Evolutionary conservation across 2,329 filamentous ascomycete genomes (phyloP), one percentile per base, ranked within the genome.

Genomic region (Apiospora hydei): DNA sequence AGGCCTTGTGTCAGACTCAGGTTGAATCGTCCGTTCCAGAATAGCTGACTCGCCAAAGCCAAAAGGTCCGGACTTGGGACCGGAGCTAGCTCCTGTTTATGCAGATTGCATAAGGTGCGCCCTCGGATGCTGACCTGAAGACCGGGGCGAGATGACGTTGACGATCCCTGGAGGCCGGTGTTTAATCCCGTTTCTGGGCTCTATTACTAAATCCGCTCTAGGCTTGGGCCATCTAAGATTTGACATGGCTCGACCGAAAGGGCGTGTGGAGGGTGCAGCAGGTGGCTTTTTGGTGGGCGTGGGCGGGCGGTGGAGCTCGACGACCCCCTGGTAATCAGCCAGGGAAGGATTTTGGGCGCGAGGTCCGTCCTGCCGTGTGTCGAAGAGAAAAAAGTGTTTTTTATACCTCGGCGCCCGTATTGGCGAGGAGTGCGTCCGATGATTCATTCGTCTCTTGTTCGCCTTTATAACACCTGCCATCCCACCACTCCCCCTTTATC

Each of bases 341-440:
- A 61, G 30, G 18, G 30, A 38, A 61, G 53, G 30, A 61, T 38
- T n/a, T 61, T 11, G 53, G 53, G 38, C 53, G 53, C 53, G 53
- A 21, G 16, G 53, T 38, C 53, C 53, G 30, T 61, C 18, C 18
- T 16, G 53, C 57, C 57, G 18, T n/a, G 26, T 30, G 26, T 3
- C 34, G 34, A 38, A 16, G 34, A 57, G 10, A 38, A 61, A 61
- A 64, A 10, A n/a, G 38, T 64, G 26, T 53, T 16, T 30, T n/a
- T 30, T 34, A 34, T 64, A 41, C 57, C 57, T 64, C 57, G 57
- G 57, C 57, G 57, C 57, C 57, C 57, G 57, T 64, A 38, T 64
- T 24, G 41, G 34, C 21, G 34, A n/a, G 5, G 18, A 64, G 34
- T 41, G 10, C 57, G 57, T 34, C 30, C 57, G 34, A 64, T 64